Conservation (phyloP, 2,329 filamentous ascomycete species). For the Epicoccum nigrum region DNA sequence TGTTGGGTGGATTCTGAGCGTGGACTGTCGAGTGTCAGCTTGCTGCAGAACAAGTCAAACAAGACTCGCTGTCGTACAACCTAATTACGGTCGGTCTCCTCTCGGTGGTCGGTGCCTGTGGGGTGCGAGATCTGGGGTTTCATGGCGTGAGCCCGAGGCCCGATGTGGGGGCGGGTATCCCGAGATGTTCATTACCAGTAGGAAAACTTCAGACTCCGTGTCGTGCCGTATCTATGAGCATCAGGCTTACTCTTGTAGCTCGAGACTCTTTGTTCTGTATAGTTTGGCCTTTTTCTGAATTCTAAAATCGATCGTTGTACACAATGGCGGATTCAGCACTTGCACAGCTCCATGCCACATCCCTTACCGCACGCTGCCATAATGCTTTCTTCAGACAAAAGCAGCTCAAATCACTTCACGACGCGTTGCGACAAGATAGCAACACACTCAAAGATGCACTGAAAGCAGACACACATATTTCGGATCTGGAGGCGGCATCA, state of each 20-base stretch:
- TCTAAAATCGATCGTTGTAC: not conserved
- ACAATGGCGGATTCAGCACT: slow-evolving; percentile 29
- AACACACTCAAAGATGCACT: slow-evolving; percentile 50
- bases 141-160: not conserved
- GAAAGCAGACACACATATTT: slow-evolving; percentile 46
- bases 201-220: not conserved
- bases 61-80: not conserved
- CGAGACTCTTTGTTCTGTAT: not conserved
- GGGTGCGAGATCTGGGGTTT: slow-evolving; percentile 11
- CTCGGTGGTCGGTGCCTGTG: slow-evolving; percentile 6
- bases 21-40: too few species aligned
- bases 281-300: not conserved
- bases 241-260: slow-evolving; percentile 1
- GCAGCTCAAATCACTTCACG: slow-evolving; percentile 54
- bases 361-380: slow-evolving; percentile 53
- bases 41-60: not conserved
- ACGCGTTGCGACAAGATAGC: slow-evolving; percentile 45
- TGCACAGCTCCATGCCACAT: slow-evolving; percentile 48
- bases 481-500: slow-evolving; percentile 47
- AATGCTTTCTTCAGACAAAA: slow-evolving; percentile 56
- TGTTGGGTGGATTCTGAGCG: too few species aligned
- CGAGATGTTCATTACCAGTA: slow-evolving; percentile 2
- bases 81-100: not conserved
- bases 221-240: not conserved
- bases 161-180: slow-evolving; percentile 9